Evolutionary conservation across 768 basidiomycete genomes (phyloP).

Genomic region (Termitomyces sp.): DNA sequence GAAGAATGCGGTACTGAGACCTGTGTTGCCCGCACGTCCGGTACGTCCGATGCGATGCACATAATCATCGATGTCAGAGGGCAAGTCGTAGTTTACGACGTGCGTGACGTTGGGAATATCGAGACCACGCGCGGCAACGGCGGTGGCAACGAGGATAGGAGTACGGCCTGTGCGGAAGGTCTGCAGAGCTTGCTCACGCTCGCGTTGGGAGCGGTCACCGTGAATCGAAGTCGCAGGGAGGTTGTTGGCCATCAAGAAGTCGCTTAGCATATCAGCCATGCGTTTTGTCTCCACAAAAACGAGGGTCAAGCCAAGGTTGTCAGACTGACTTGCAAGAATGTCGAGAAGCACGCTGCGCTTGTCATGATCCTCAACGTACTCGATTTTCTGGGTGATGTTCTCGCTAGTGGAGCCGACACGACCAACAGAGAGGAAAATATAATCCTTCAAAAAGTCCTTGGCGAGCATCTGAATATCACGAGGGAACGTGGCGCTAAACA

Average conservation of each 20-base stretch:
- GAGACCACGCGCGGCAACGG: slow-evolving; percentile 97
- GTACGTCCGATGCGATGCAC: slow-evolving; percentile 98
- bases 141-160: slow-evolving; percentile 95
- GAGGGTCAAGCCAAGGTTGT: slow-evolving; percentile 72
- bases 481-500: slow-evolving; percentile 99
- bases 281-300: slow-evolving; percentile 99
- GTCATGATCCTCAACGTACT: slow-evolving; percentile 96
- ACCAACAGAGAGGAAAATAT: slow-evolving; percentile 97
- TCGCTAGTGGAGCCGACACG: slow-evolving; percentile 98
- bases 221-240: slow-evolving; percentile 96
- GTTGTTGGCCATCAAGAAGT: slow-evolving; percentile 80
- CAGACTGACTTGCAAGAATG: slow-evolving; percentile 75
- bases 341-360: slow-evolving; percentile 97
- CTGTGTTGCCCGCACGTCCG: slow-evolving; percentile 97
- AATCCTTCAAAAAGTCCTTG: slow-evolving; percentile 95
- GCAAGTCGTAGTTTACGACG: slow-evolving; percentile 97
- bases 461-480: slow-evolving; percentile 97
- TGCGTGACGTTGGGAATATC: slow-evolving; percentile 99
- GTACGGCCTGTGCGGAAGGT: slow-evolving; percentile 95
- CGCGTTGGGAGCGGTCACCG: slow-evolving; percentile 95
- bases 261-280: slow-evolving; percentile 98
- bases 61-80: slow-evolving; percentile 98
- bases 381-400: slow-evolving; percentile 99
- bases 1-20: slow-evolving; percentile 94
- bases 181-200: slow-evolving; percentile 92